Base-by-base conservation (phyloP, 2,329 filamentous ascomycete species). In the Microcera coccophila region DNA sequence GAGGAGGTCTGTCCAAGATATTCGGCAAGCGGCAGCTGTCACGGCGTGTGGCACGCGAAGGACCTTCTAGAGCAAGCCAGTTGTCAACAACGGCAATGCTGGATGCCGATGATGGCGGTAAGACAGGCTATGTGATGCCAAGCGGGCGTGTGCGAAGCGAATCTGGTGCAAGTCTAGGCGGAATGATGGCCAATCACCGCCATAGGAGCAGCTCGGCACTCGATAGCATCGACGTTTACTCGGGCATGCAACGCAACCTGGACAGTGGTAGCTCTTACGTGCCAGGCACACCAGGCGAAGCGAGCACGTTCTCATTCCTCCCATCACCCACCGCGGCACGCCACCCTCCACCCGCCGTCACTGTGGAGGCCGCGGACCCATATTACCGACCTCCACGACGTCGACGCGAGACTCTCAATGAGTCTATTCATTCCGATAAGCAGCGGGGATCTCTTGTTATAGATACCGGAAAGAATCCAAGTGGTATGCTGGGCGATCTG, bases 11-110 rank as follows among this genome's bases (percentile, higher is more conserved):
- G 41, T 84, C 84, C 54, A 95, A 90, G 68, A 88, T 90, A 35
- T 94, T 96, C 61, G 90, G 90, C 38, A 89, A 90, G 77, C 85
- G 90, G 36, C 90, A 96, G 64, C 73, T 96, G 31, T 87, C 87
- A 11, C 81, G 86, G 50, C 82, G 90, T 37, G 72, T 78, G 49
- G 80, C 79, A 44, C 79, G 78, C 47, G 76, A 74, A 47, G 79
- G 78, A 14, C 74, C 77, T 18, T 84, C 85, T 7, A 80, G 89
- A 47, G 82, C 86, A 57, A 96, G 89, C 60, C 85, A 93, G 63
- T 76, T 87, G 40, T 95, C 89, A 4, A 89, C 82, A 50, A 79
- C 86, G 24, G 87, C 82, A 15, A 96, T 96, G 78, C 71, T 96
- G 39, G 78, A 79, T 45, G 70, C 78, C 24, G 83, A 87, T 12